A percentile compares a stretch with the other conserved stretches of the same genome.
phyloP scores from a whole-genome alignment of 2,329 filamentous ascomycete species.

The Orbilia quercus region DNA sequence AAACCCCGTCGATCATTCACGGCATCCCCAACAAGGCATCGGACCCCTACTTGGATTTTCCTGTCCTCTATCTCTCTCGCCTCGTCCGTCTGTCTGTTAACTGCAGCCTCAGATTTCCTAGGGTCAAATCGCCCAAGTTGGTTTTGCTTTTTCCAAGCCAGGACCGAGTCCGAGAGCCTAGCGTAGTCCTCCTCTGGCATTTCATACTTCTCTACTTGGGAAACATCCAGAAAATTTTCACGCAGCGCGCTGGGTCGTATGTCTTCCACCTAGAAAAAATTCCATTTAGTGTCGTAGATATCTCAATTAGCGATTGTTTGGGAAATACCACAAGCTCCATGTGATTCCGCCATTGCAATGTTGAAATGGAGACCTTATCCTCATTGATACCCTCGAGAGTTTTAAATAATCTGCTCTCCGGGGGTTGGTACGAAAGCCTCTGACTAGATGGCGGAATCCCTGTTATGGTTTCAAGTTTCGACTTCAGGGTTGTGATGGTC shows the following conservation, averaged over 20 bases:
- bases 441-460: slow-evolving; percentile 86
- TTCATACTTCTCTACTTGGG: slow-evolving; percentile 85
- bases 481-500: slow-evolving; percentile 84
- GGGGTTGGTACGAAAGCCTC: slow-evolving; percentile 76
- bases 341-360: slow-evolving; percentile 77
- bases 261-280: slow-evolving; percentile 74
- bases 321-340: slow-evolving; percentile 77
- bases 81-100: slow-evolving; percentile 76
- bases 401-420: slow-evolving; percentile 71
- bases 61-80: slow-evolving; percentile 76
- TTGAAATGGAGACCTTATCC: slow-evolving; percentile 73
- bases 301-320: no score
- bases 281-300: background rate
- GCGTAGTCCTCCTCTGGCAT: slow-evolving; percentile 90
- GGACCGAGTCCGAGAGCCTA: slow-evolving; percentile 83
- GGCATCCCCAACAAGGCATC: slow-evolving; percentile 74
- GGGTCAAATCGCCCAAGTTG: slow-evolving; percentile 97
- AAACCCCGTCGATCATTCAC: slow-evolving; percentile 75
- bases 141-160: slow-evolving; percentile 94
- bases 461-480: slow-evolving; percentile 90
- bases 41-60: slow-evolving; percentile 73
- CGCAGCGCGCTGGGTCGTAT: slow-evolving; percentile 79
- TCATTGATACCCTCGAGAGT: slow-evolving; percentile 78
- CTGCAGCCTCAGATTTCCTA: slow-evolving; percentile 77
- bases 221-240: slow-evolving; percentile 83